These are phyloP conservation scores for Ogataea paraovalis DNA, from an alignment of 805 yeast genomes.

Conservation along the genomic window DNA sequence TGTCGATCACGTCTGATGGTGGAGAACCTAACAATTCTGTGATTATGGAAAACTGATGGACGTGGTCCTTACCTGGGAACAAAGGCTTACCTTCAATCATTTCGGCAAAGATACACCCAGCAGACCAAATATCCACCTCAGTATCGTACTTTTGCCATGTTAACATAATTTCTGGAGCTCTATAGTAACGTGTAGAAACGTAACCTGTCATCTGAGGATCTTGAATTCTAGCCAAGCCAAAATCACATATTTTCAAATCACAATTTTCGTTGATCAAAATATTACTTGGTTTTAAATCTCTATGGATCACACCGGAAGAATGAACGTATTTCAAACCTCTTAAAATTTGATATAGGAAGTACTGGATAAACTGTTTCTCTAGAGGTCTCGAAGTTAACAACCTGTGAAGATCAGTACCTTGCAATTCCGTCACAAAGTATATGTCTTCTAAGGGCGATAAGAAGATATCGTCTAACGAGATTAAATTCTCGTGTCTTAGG, in stretches of 20 bases:
- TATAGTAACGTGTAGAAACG: slow-evolving; percentile 90
- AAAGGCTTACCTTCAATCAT: slow-evolving; percentile 97
- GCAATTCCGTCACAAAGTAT: slow-evolving; percentile 91
- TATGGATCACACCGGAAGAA: slow-evolving; percentile 91
- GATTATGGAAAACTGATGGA: slow-evolving; percentile 94
- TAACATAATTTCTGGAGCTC: slow-evolving; percentile 98
- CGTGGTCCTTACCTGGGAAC: slow-evolving; percentile 98
- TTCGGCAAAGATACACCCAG: slow-evolving; percentile 95
- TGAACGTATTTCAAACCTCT: slow-evolving; percentile 94
- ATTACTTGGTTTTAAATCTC: slow-evolving; percentile 92
- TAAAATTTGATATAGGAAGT: slow-evolving; percentile 89
- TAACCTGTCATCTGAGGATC: slow-evolving; percentile 99
- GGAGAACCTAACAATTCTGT: slow-evolving; percentile 93
- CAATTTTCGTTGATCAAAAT: slow-evolving; percentile 89
- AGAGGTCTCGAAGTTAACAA: slow-evolving; percentile 88
- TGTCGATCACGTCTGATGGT: slow-evolving; percentile 91
- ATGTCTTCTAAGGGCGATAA: slow-evolving; percentile 94
- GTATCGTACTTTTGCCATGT: slow-evolving; percentile 98
- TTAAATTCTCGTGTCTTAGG: slow-evolving; percentile 89
- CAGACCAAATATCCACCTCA: slow-evolving; percentile 97
- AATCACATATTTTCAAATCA: slow-evolving; percentile 91
- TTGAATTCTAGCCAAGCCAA: slow-evolving; percentile 94
- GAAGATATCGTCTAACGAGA: slow-evolving; percentile 89
- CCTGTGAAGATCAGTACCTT: slow-evolving; percentile 94
- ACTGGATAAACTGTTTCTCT: slow-evolving; percentile 94